phyloP scores from a whole-genome alignment of 768 basidiomycete species.

The Mycena vulgaris region DNA sequence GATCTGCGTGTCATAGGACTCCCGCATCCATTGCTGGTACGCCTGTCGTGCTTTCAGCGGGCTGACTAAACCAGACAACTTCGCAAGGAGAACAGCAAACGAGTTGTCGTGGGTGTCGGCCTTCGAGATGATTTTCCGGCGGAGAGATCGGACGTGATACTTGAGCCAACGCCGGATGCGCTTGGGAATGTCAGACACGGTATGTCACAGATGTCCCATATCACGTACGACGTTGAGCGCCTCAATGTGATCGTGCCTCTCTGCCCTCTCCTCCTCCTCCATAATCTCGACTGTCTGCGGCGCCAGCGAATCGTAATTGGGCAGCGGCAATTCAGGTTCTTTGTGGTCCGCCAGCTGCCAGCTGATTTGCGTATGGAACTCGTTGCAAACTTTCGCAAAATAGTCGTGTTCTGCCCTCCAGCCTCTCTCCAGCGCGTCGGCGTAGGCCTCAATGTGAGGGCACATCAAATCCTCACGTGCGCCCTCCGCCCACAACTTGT shows the following conservation, averaged over 20 bases:
- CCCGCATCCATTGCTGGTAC: slow-evolving; percentile 24
- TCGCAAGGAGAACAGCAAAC: slow-evolving; percentile 5
- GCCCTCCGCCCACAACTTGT: slow-evolving; percentile 13
- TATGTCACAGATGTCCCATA: neutral
- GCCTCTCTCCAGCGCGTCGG: slow-evolving; percentile 15
- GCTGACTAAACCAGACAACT: neutral
- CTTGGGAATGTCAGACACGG: neutral
- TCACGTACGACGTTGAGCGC: slow-evolving; percentile 3
- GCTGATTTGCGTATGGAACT: slow-evolving; percentile 3
- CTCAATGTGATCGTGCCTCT: neutral
- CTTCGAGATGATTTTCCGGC: neutral
- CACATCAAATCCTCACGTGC: neutral
- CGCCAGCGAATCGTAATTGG: neutral
- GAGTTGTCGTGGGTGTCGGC: neutral
- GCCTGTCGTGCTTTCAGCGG: slow-evolving; percentile 15
- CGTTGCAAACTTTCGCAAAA: slow-evolving; percentile 7
- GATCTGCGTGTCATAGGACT: neutral
- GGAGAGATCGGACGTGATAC: neutral
- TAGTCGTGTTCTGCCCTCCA: slow-evolving; percentile 16
- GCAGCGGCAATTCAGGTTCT: slow-evolving; percentile 1
- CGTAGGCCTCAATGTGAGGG: slow-evolving; percentile 4
- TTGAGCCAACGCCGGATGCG: slow-evolving; percentile 18
- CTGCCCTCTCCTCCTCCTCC: neutral
- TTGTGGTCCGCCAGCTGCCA: slow-evolving; percentile 4
- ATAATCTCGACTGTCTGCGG: neutral